Percentiles rank a stretch among this genome's conserved stretches.
Evolutionary conservation across 2,329 filamentous ascomycete genomes (phyloP).

Genomic region (Colletotrichum sp.): DNA sequence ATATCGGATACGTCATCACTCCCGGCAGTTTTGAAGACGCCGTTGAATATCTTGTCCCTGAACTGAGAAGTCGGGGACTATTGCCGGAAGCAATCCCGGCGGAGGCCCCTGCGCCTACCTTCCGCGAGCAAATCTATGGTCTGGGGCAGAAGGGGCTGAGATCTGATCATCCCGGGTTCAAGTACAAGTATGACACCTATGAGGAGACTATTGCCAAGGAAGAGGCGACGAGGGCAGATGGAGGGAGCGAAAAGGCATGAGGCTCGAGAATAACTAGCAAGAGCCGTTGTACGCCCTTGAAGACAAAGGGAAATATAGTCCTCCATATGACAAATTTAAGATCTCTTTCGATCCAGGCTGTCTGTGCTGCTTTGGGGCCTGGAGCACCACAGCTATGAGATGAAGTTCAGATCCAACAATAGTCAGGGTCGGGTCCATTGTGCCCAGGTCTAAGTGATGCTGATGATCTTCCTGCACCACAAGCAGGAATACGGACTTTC

Average conservation of each 20-base stretch:
- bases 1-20: conserved; percentile 46
- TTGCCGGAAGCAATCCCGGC: background rate
- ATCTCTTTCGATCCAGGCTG: too few relatives aligned
- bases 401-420: background rate
- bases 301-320: background rate
- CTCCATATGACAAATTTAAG: too few relatives aligned
- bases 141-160: background rate
- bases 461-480: background rate
- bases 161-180: background rate
- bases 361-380: too few relatives aligned
- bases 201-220: background rate
- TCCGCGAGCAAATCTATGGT: conserved; percentile 2
- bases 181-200: conserved; percentile 4
- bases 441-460: background rate
- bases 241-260: background rate
- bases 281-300: background rate
- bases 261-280: background rate
- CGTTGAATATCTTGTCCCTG: conserved; percentile 32
- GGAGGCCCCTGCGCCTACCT: background rate
- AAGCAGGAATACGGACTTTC: background rate
- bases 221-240: background rate
- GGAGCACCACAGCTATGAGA: background rate
- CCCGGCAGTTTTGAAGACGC: conserved; percentile 41
- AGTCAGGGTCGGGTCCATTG: background rate
- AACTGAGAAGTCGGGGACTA: conserved; percentile 29